Conservation (phyloP, 192 early-diverging fungal genomes). For the Umbelopsis sp. region DNA sequence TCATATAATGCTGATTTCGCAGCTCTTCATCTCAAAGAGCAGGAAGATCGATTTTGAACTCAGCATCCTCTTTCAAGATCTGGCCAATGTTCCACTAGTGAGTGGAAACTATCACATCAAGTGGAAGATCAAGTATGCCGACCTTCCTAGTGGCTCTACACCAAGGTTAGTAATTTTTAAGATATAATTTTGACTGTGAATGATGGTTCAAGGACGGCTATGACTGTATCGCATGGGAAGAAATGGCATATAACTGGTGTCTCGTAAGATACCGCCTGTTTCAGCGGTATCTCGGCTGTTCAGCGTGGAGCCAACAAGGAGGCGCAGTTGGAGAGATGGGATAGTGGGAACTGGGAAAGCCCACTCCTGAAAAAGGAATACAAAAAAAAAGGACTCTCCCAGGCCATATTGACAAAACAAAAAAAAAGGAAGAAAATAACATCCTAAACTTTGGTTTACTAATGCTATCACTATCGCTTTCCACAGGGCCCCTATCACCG, state of each 20-base stretch:
- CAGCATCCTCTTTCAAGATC: slow-evolving; percentile 66
- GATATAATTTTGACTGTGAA: background rate
- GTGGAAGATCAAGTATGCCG: slow-evolving; percentile 65
- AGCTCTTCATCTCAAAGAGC: slow-evolving; percentile 70
- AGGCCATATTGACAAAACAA: background rate
- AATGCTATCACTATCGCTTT: background rate
- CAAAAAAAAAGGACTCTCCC: background rate
- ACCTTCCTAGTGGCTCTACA: slow-evolving; percentile 34
- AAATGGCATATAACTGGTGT: background rate
- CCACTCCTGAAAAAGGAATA: slow-evolving; percentile 1
- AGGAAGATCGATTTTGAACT: slow-evolving; percentile 71
- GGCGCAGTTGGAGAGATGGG: slow-evolving; percentile 4
- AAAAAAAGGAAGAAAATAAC: background rate
- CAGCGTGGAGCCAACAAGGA: background rate
- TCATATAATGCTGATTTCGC: slow-evolving; percentile 44
- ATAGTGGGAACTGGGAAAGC: background rate
- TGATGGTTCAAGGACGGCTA: background rate
- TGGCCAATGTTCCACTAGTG: slow-evolving; percentile 81
- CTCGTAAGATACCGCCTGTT: background rate
- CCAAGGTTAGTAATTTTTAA: slow-evolving; percentile 28
- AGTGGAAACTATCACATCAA: slow-evolving; percentile 80
- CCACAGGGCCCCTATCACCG: slow-evolving; percentile 49
- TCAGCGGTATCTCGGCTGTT: background rate
- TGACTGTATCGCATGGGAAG: background rate
- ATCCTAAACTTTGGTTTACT: background rate